Percentiles rank a stretch among this genome's conserved stretches.
phyloP scores from a whole-genome alignment of 2,329 filamentous ascomycete genomes.

The Sporothrix mexicana region DNA sequence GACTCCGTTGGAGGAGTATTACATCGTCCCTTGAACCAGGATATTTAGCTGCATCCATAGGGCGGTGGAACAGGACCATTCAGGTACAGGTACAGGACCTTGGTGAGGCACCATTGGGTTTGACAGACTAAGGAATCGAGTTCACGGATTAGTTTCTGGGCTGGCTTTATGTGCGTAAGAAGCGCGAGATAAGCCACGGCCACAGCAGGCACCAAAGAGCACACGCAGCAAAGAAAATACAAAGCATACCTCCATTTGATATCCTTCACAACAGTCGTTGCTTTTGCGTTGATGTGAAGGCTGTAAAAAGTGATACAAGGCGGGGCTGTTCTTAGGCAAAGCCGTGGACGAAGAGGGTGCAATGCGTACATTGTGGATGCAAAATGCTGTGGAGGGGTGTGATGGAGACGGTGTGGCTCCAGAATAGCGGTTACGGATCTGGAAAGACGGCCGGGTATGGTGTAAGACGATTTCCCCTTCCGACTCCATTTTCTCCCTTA shows the following conservation, averaged over 20 bases:
- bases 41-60: slow-evolving; percentile 12
- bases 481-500: neutral
- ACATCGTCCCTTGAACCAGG: neutral
- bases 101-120: neutral
- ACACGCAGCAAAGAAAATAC: neutral
- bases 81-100: neutral
- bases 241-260: neutral
- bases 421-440: slow-evolving; percentile 13
- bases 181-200: slow-evolving; percentile 4
- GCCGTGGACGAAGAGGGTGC: neutral
- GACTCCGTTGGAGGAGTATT: slow-evolving; percentile 10
- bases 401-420: slow-evolving; percentile 28
- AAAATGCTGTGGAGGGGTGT: neutral
- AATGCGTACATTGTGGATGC: neutral
- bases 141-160: neutral
- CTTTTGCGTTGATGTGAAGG: neutral
- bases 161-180: neutral
- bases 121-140: neutral
- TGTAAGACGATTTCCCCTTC: slow-evolving; percentile 18
- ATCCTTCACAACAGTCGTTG: neutral
- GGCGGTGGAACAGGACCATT: slow-evolving; percentile 3
- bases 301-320: neutral
- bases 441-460: neutral
- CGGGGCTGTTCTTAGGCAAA: neutral
- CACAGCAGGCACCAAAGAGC: too few relatives aligned